A percentile compares a stretch with the other conserved stretches of the same genome.
Evolutionary conservation across 1,284 basidiomycete species (phyloP).

Genomic region (Meira miltonrushii): DNA sequence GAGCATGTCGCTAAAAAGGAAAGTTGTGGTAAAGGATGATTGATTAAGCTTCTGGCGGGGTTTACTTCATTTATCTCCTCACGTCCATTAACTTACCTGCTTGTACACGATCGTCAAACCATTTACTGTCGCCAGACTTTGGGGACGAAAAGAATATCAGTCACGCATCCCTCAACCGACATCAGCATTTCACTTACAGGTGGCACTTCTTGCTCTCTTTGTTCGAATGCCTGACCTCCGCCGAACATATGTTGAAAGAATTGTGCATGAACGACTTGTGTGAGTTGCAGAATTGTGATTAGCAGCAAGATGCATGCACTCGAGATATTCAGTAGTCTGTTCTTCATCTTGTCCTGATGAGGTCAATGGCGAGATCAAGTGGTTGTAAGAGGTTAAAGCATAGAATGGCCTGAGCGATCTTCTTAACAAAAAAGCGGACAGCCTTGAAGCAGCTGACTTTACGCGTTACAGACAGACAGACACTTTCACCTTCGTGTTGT

Average conservation of each 20-base stretch:
- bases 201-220: slow-evolving; percentile 34
- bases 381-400: neutral
- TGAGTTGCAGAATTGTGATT: neutral
- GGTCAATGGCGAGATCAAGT: neutral
- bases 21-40: too few species aligned
- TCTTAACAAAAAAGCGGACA: too few species aligned
- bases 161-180: too few species aligned
- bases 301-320: neutral
- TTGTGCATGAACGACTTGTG: slow-evolving; percentile 13
- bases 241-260: slow-evolving; percentile 43
- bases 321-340: neutral
- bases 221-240: slow-evolving; percentile 17
- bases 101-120: slow-evolving; percentile 42
- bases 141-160: neutral
- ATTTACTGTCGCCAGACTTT: slow-evolving; percentile 35
- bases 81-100: slow-evolving; percentile 13
- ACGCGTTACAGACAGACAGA: neutral
- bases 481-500: neutral
- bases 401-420: neutral
- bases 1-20: slow-evolving; percentile 23
- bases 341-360: neutral
- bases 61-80: too few species aligned
- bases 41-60: too few species aligned
- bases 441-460: neutral
- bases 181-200: slow-evolving; percentile 24